Conservation (phyloP, 345 rosid genomes). For the Eucalyptus tenuipes region DNA sequence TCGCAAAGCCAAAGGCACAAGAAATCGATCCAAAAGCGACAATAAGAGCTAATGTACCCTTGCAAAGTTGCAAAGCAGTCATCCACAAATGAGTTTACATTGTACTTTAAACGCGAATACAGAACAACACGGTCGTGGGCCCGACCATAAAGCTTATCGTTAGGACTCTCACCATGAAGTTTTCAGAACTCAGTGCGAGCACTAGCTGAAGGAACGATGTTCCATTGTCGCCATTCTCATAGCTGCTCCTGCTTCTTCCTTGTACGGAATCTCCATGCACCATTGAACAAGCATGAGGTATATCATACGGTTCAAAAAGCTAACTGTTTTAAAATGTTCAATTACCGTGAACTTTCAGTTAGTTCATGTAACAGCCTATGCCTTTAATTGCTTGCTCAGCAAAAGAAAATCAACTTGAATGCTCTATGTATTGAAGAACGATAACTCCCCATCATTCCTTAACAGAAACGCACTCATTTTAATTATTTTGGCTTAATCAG, state of each 20-base stretch:
- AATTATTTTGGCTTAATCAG: background rate
- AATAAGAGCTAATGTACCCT: background rate
- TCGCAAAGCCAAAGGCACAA: background rate
- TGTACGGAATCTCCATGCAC: background rate
- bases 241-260: background rate
- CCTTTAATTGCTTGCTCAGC: background rate
- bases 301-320: background rate
- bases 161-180: background rate
- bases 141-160: background rate
- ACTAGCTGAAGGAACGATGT: background rate
- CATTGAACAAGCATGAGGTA: background rate
- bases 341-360: background rate
- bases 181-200: background rate
- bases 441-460: background rate
- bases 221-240: background rate
- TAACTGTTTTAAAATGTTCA: background rate
- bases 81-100: background rate
- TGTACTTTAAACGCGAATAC: background rate
- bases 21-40: background rate
- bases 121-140: background rate
- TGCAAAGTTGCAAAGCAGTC: background rate
- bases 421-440: background rate
- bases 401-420: background rate
- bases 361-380: background rate
- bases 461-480: background rate